Conservation (phyloP, 2,329 filamentous ascomycete genomes). For the Aspergillus piperis region DNA sequence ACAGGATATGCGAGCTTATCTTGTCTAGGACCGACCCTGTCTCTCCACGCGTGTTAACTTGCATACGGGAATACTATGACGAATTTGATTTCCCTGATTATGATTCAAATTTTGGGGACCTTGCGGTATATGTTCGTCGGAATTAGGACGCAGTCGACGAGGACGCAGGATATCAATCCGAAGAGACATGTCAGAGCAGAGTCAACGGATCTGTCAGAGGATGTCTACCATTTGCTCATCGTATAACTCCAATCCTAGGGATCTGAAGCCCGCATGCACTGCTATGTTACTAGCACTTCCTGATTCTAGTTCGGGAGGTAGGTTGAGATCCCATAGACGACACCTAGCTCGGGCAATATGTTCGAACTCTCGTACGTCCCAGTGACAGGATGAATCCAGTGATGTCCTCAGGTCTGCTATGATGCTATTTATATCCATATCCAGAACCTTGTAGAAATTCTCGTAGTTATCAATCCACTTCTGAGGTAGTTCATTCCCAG, state of each 20-base stretch:
- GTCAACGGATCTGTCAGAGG: neutral
- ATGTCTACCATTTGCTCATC: neutral
- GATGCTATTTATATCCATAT: neutral
- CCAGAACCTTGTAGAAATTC: neutral
- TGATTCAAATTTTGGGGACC: no score
- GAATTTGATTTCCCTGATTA: no score
- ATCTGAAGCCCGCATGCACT: neutral
- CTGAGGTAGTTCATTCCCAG: neutral
- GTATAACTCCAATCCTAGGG: slow-evolving; percentile 1
- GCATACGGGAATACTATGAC: no score
- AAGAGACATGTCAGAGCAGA: neutral
- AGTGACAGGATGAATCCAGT: neutral
- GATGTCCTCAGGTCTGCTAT: neutral
- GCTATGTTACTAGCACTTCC: neutral
- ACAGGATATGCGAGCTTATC: no score
- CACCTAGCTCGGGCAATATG: neutral
- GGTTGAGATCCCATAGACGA: neutral
- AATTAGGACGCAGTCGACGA: no score
- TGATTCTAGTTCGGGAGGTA: neutral
- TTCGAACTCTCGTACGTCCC: neutral
- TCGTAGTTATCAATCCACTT: neutral
- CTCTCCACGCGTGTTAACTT: no score
- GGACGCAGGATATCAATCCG: neutral
- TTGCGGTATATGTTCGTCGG: no score
- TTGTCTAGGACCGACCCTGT: no score